Evolutionary conservation across 768 basidiomycete genomes (phyloP), one percentile per base, ranked within the genome.

Genomic region (Leccinum uliginosum): DNA sequence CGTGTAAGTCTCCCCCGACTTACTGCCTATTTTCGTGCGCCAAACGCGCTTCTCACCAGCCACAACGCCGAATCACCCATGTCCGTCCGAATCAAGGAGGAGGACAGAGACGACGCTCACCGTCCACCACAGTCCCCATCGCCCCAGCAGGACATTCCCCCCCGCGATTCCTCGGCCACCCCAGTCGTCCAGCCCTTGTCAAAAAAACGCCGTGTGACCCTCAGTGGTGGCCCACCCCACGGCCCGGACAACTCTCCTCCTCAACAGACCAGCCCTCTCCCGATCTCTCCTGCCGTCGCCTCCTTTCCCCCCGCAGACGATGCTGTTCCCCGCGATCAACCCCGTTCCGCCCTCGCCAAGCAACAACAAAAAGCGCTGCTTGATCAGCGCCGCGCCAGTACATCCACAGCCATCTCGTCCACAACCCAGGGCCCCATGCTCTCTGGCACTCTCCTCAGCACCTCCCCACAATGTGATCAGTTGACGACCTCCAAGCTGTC

Each of bases 151-250:
- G 53, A 59, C 48, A 60, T 61, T 12, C 17, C 57, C 0, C 57
- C 60, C 19, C 55, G 57, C 1, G 67, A 70, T 17, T 62, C 67
- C 12, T 67, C 65, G 14, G 67, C 78, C 27, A 75, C 78, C 0
- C 77, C 81, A 47, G 69, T 65, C 56, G 59, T 73, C 32, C 76
- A 68, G 49, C 79, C 81, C 50, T 67, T 62, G 19, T 71, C 74
- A 26, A 87, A 87, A 79, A 84, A 79, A 60, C 83, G 89, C 60
- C 83, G 89, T 45, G 82, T 87, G 58, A 89, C 88, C 43, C 77
- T 87, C 70, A 83, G 81, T 66, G 85, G 81, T 66, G 85, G 86
- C 57, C 72, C 80, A 1, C 58, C 62, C 66, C 54, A 38, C 54
- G 56, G 56, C 7, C 56, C 45, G 19, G 27, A 8, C 21, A 44